Evolutionary conservation across 768 basidiomycete species (phyloP).

Genomic region (Amylocystis lapponica): DNA sequence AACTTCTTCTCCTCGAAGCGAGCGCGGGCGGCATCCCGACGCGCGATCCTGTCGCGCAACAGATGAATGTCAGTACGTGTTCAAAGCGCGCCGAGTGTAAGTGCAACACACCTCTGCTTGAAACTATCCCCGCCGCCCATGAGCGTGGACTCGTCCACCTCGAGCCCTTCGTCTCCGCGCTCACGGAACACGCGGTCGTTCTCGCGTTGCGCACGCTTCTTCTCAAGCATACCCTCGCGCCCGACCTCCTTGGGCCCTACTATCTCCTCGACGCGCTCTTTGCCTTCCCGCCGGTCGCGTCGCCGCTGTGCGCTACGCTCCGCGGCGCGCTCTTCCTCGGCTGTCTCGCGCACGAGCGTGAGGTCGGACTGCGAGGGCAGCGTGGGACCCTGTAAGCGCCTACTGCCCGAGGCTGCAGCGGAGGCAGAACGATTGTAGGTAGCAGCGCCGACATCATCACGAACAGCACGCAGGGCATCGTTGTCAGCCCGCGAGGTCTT

Average conservation of each 20-base stretch:
- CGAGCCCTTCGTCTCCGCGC: constrained; percentile 65
- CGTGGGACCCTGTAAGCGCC: constrained; percentile 58
- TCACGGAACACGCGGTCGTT: constrained; percentile 67
- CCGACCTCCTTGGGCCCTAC: constrained; percentile 80
- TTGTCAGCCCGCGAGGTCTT: constrained; percentile 55
- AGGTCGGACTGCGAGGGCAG: constrained; percentile 67
- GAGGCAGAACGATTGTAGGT: constrained; percentile 29
- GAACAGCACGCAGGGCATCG: constrained; percentile 51
- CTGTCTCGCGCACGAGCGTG: constrained; percentile 60
- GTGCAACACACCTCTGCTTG: constrained; percentile 50
- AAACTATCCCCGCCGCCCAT: constrained; percentile 85
- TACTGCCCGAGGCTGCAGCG: constrained; percentile 15
- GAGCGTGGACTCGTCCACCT: constrained; percentile 72
- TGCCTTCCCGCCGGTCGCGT: constrained; percentile 57
- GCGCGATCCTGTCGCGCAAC: constrained; percentile 51
- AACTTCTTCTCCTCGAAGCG: constrained; percentile 51
- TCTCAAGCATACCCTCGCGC: constrained; percentile 80
- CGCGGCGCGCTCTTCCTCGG: constrained; percentile 43
- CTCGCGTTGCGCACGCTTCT: constrained; percentile 72
- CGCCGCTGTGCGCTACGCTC: constrained; percentile 60
- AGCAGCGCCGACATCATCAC: constrained; percentile 49
- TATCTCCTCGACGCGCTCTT: constrained; percentile 68
- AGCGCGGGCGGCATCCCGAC: constrained; percentile 64
- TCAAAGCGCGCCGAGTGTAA: not conserved
- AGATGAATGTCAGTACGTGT: not conserved